Base-by-base conservation (phyloP, 345 rosid species). In the Rhizophora mangle region DNA sequence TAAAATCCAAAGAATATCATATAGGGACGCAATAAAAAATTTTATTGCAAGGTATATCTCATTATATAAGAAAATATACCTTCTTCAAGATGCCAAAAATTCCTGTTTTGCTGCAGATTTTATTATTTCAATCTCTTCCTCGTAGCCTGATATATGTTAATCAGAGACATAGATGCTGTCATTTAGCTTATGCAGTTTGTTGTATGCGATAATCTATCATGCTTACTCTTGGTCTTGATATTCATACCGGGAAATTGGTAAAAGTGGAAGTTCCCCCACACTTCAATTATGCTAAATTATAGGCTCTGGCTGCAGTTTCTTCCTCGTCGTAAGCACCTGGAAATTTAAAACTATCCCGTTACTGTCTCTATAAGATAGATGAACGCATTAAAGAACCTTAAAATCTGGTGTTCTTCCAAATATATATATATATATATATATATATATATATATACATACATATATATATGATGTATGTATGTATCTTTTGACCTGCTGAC, bases 241-340 rank as follows among this genome's bases (percentile, higher is more conserved):
- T 21, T 4, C 59, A 46, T 80, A 88, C 88, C 71, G 84, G 89
- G 62, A 85, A 85, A 68, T 88, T 88, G 73, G 89, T 88, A 74
- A 80, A 81, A 68, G 89, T 88, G 19, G 88, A 75, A 29, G 83
- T 67, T 29, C 92, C 92, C 92, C 92, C 85, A 34, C 82, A 87
- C 82, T 85, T 87, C 58, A 85, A 71, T 62, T 89, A 88, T 70
- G 92, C 92, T 68, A 87, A 76, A 73, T 87, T 89, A 73, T 88
- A 88, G 27, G 93, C 93, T 71, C 89, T 78, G 36, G 89, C 93
- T 36, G 88, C 93, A 8, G 93, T 81, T 84, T 84, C 93, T 78
- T 88, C 93, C 37, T 82, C 89, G 71, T 88, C 93, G 71, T 88
- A 88, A 68, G 93, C 89, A 60, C 89, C 92, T 83, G 65, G 30